These are phyloP conservation scores for Grifola frondosa DNA, from an alignment of 1,284 basidiomycete genomes.

Conservation along the genomic window DNA sequence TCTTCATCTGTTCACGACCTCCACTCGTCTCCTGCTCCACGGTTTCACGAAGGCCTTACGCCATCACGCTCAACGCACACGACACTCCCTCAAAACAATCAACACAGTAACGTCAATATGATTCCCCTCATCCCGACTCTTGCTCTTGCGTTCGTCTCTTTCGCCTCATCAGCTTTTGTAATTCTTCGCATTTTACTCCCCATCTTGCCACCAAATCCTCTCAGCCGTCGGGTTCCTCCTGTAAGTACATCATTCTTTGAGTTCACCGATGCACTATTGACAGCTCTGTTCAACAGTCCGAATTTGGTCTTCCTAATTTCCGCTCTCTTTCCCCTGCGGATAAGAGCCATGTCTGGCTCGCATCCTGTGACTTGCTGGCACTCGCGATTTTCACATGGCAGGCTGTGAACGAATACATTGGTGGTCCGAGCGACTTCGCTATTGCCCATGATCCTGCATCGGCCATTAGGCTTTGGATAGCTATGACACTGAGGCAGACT, in stretches of 20 bases:
- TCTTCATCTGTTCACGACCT: constrained; percentile 28
- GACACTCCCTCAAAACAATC: constrained; percentile 31
- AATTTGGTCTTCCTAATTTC: constrained; percentile 69
- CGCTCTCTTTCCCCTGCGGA: constrained; percentile 61
- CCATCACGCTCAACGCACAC: constrained; percentile 33
- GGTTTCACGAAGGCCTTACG: constrained; percentile 37
- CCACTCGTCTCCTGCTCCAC: constrained; percentile 33
- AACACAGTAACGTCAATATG: constrained; percentile 41
- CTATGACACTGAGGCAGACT: constrained; percentile 60
- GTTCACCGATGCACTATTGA: constrained; percentile 12
- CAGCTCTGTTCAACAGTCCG: constrained; percentile 44
- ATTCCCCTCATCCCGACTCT: constrained; percentile 64
- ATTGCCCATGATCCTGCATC: constrained; percentile 49
- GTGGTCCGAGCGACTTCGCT: constrained; percentile 42
- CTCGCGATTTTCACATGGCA: constrained; percentile 66
- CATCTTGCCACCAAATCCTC: constrained; percentile 65
- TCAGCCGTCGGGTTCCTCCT: constrained; percentile 67
- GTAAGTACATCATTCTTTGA: constrained; percentile 40
- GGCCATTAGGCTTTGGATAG: constrained; percentile 60
- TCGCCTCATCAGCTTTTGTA: constrained; percentile 67
- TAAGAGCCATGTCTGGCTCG: constrained; percentile 71
- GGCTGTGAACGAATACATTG: constrained; percentile 49
- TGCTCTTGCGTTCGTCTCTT: constrained; percentile 64
- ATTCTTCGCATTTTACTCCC: constrained; percentile 71
- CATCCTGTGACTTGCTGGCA: constrained; percentile 59